phyloP scores from a whole-genome alignment of 495 filamentous ascomycete genomes.

The Aspergillus wentii region DNA sequence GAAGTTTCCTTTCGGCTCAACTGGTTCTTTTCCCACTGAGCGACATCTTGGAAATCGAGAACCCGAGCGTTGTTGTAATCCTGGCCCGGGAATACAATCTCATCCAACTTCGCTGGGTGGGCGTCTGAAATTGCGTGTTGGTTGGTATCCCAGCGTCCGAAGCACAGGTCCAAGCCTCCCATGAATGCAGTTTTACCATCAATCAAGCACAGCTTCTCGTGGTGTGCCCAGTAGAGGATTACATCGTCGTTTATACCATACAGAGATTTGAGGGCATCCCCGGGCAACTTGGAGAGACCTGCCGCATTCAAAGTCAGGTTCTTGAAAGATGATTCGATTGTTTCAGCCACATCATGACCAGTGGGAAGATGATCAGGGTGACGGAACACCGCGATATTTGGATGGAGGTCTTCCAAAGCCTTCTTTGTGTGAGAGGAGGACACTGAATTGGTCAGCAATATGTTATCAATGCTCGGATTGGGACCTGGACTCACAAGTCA shows the following conservation, averaged over 20 bases:
- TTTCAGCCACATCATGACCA: conserved; percentile 50
- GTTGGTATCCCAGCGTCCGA: conserved; percentile 60
- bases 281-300: conserved; percentile 53
- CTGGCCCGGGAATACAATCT: conserved; percentile 81
- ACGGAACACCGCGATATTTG: conserved; percentile 86
- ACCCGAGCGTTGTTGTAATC: conserved; percentile 92
- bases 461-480: background rate
- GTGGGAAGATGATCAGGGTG: conserved; percentile 88
- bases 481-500: conserved; percentile 66
- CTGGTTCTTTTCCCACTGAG: conserved; percentile 81
- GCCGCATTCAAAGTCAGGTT: conserved; percentile 48
- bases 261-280: conserved; percentile 64
- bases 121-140: conserved; percentile 81
- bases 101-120: conserved; percentile 70
- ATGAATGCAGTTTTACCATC: conserved; percentile 84
- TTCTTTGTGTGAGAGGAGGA: conserved; percentile 84
- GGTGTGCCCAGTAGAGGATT: conserved; percentile 92
- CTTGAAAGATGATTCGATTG: conserved; percentile 45
- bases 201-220: conserved; percentile 86
- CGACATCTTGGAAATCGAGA: conserved; percentile 82
- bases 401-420: conserved; percentile 69
- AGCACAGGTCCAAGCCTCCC: conserved; percentile 65
- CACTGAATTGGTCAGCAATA: conserved; percentile 39
- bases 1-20: conserved; percentile 73
- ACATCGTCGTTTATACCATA: conserved; percentile 79